phyloP scores from a whole-genome alignment of 176 grass and related monocot genomes.

The Hsuehochloa calcarea region DNA sequence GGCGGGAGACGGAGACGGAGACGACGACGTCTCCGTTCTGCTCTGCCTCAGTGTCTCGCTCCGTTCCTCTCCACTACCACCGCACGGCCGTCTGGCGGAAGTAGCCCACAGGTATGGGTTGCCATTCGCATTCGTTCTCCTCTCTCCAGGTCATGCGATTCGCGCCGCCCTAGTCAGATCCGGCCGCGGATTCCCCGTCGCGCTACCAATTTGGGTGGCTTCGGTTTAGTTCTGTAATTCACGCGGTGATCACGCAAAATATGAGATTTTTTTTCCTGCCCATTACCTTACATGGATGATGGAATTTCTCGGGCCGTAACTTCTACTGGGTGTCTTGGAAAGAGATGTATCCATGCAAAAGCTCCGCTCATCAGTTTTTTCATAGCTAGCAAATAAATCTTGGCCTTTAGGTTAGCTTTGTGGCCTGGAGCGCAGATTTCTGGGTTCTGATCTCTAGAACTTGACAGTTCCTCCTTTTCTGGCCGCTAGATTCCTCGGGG shows the following conservation, averaged over 20 bases:
- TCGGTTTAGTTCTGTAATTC: neutral
- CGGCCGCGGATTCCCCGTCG: neutral
- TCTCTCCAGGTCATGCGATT: neutral
- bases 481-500: neutral
- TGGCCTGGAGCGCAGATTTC: no score
- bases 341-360: neutral
- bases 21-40: neutral
- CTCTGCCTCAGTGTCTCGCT: neutral
- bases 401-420: neutral
- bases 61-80: neutral
- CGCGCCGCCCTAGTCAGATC: conserved; percentile 35
- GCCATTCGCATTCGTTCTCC: neutral
- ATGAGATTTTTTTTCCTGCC: neutral
- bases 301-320: neutral
- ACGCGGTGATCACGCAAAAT: neutral
- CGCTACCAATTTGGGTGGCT: neutral
- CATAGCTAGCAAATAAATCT: neutral
- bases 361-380: no score
- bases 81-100: neutral
- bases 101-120: neutral
- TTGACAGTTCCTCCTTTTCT: neutral
- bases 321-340: neutral
- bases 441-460: no score
- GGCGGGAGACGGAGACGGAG: neutral
- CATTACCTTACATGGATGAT: neutral